These are phyloP conservation scores for Nakazawaea wyomingensis DNA, from an alignment of 805 yeast genomes.

Conservation along the genomic window DNA sequence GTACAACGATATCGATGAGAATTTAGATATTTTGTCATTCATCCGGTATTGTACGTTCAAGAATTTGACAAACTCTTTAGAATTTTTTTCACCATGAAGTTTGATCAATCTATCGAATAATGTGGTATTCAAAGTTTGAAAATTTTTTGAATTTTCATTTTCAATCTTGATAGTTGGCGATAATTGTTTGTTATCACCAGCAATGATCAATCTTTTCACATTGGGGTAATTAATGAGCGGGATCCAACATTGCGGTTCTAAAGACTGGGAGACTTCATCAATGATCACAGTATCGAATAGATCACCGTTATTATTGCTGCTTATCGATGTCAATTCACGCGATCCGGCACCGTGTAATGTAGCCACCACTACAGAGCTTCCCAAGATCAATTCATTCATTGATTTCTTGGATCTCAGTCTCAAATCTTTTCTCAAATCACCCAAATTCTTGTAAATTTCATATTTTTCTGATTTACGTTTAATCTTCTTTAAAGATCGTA, in stretches of 20 bases:
- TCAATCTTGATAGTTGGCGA: constrained; percentile 82
- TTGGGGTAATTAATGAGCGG: constrained; percentile 65
- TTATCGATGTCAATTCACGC: constrained; percentile 44
- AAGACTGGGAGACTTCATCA: constrained; percentile 91
- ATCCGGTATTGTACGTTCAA: constrained; percentile 82
- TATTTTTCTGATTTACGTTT: constrained; percentile 60
- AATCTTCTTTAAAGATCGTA: constrained; percentile 53
- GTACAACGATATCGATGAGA: constrained; percentile 67
- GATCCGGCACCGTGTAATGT: constrained; percentile 89
- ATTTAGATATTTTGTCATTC: constrained; percentile 74
- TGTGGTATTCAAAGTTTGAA: constrained; percentile 51
- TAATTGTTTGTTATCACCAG: constrained; percentile 90
- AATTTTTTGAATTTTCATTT: constrained; percentile 31
- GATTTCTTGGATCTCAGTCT: constrained; percentile 60
- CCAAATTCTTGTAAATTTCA: constrained; percentile 64
- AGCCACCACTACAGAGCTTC: constrained; percentile 66
- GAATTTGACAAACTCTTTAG: constrained; percentile 44
- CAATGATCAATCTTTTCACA: constrained; percentile 60
- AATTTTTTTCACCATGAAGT: constrained; percentile 35
- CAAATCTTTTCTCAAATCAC: constrained; percentile 65
- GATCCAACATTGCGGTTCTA: constrained; percentile 97
- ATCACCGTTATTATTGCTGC: constrained; percentile 21
- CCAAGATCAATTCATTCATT: constrained; percentile 48
- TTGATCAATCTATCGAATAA: constrained; percentile 75
- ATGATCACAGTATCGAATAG: constrained; percentile 78